These are phyloP conservation scores for Monilinia polystroma DNA, from an alignment of 2,329 filamentous ascomycete genomes.

Conservation along the genomic window DNA sequence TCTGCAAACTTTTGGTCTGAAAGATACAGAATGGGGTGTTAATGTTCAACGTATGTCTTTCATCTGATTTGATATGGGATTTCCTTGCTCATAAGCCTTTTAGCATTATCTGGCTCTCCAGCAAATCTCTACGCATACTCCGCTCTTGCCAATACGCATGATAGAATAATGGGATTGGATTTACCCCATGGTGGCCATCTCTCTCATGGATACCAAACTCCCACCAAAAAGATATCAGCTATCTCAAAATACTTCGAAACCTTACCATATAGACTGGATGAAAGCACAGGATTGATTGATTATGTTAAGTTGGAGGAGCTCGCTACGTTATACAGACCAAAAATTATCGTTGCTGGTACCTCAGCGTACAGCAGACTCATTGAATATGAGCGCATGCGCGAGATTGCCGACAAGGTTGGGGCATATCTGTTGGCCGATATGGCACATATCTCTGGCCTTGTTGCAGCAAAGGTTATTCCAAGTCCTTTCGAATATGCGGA, in stretches of 20 bases:
- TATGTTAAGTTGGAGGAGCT: conserved; percentile 88
- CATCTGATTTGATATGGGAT: conserved; percentile 9
- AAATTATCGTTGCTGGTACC: conserved; percentile 91
- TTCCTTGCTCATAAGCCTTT: conserved; percentile 30
- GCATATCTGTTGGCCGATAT: conserved; percentile 95
- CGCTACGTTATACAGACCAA: conserved; percentile 86
- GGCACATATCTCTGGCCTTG: conserved; percentile 93
- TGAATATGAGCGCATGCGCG: conserved; percentile 89
- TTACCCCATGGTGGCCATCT: conserved; percentile 95
- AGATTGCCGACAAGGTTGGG: conserved; percentile 86
- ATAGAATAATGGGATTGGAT: conserved; percentile 95
- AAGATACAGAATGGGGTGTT: conserved; percentile 88
- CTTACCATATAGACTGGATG: conserved; percentile 87
- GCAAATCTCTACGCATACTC: conserved; percentile 85
- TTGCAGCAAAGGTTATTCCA: conserved; percentile 88
- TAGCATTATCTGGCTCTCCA: conserved; percentile 53
- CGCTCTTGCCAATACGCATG: conserved; percentile 86
- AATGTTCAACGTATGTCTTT: conserved; percentile 76
- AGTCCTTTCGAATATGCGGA: conserved; percentile 90
- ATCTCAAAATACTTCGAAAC: conserved; percentile 99
- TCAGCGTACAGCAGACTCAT: conserved; percentile 95
- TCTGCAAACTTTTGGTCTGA: conserved; percentile 80
- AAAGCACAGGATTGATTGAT: conserved; percentile 89
- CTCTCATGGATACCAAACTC: conserved; percentile 95
- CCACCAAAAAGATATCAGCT: conserved; percentile 92